Evolutionary conservation across 495 filamentous ascomycete species (phyloP).

Genomic region (Achaetomiella virescens): DNA sequence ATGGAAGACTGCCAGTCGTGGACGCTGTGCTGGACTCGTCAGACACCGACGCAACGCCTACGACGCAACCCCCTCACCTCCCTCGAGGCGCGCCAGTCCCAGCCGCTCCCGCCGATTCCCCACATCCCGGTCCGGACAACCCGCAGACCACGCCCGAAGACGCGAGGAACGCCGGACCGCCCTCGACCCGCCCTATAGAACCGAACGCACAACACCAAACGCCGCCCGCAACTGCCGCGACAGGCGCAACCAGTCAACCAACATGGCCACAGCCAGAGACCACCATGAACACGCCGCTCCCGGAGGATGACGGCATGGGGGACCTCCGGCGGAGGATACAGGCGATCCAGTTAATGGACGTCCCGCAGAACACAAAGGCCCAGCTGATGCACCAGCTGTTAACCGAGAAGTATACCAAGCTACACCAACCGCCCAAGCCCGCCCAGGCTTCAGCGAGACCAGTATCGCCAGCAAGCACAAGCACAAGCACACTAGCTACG

Average conservation of each 20-base stretch:
- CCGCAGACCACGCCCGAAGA: not conserved
- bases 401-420: slow-evolving; percentile 63
- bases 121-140: not conserved
- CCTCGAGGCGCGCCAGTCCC: not conserved
- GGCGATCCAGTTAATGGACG: slow-evolving; percentile 59
- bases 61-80: not conserved
- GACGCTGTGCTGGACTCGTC: not conserved
- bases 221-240: not conserved
- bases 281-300: slow-evolving; percentile 40
- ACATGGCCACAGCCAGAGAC: slow-evolving; percentile 9
- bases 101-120: not conserved
- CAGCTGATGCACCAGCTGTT: slow-evolving; percentile 75
- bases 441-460: slow-evolving; percentile 10
- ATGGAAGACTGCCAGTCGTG: not conserved
- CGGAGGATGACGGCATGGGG: slow-evolving; percentile 91
- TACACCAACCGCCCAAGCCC: slow-evolving; percentile 31
- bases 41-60: not conserved
- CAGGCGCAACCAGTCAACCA: not conserved
- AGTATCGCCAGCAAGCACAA: slow-evolving; percentile 28
- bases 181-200: not conserved
- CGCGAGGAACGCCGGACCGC: not conserved
- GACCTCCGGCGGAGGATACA: slow-evolving; percentile 68
- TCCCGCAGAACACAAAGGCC: slow-evolving; percentile 71
- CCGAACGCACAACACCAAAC: not conserved
- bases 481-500: slow-evolving; percentile 19